Percentiles rank a stretch among this genome's conserved stretches.
These are phyloP conservation scores for Geosmithia flava DNA, from an alignment of 2,329 filamentous ascomycete species.

Conservation along the genomic window DNA sequence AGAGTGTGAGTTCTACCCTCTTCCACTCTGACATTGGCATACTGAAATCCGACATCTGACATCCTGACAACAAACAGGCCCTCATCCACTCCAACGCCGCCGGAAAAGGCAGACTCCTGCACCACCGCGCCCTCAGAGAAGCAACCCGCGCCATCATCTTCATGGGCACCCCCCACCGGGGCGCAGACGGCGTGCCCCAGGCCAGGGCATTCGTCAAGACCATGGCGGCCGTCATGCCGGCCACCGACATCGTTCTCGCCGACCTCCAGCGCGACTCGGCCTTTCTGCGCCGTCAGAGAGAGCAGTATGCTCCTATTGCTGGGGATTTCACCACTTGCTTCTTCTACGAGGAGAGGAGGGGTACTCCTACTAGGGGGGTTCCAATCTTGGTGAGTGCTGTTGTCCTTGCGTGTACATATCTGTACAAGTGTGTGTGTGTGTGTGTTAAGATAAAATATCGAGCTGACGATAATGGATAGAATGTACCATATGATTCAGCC, in stretches of 20 bases:
- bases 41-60: too few relatives aligned
- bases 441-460: neutral
- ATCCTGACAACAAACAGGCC: neutral
- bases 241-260: neutral
- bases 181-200: neutral
- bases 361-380: too few relatives aligned
- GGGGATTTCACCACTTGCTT: neutral
- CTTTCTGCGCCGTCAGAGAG: neutral
- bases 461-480: neutral
- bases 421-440: too few relatives aligned
- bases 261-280: neutral
- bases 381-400: too few relatives aligned
- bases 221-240: neutral
- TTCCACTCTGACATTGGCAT: neutral
- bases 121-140: neutral
- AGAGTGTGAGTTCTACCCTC: neutral
- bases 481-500: neutral
- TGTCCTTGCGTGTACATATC: too few relatives aligned
- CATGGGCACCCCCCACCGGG: neutral
- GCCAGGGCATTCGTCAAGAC: neutral
- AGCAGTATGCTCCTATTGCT: neutral
- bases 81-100: neutral
- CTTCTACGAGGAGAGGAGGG: neutral
- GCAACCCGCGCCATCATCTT: neutral
- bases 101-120: neutral